Base-by-base conservation (phyloP, 179 eudicot genomes). In the Silene vulgaris region DNA sequence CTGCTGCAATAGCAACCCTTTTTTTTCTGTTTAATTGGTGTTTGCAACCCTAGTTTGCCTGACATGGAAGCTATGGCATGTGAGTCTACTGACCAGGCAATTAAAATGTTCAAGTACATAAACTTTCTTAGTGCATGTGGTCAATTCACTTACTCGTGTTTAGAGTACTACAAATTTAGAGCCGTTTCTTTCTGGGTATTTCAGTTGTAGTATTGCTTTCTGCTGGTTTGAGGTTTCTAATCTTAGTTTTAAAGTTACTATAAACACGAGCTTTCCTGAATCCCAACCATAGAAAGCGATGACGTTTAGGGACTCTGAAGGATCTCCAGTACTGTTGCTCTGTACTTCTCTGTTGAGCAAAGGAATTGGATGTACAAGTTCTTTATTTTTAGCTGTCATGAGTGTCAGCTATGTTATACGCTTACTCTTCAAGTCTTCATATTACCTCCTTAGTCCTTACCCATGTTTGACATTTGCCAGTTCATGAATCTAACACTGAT, bases 131-230 rank as follows among this genome's bases (percentile, higher is more conserved):
- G 59, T 54, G n/a, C 19, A 54, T 16, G 20, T 56, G 19, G 60
- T 56, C 60, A 56, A 16, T 56, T 14, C 60, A 56, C 60, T n/a
- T 54, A 13, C 7, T 54, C 59, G 19, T 13, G n/a, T 54, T 54
- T 54, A n/a, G 60, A 16, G 8, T 56, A 56, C 7, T 56, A 0
- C 21, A 13, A 28, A 9, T 14, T 71, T 26, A 23, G 63, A 50
- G 35, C 16, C 14, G 14, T 71, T 50, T 11, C 30, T 23, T 23
- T 71, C 40, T 71, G 12, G 52, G 40, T 20, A 45, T 43, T 45
- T 19, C 59, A 43, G 73, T 69, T 43, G 16, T 20, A 29, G 59
- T 43, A 32, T 37, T 64, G 68, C 68, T 64, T 56, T 56, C 60
- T n/a, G 19, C 20, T 56, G 60, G n/a, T 56, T n/a, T 16, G 7